These are phyloP conservation scores for Aspergillus cavernicola DNA, from an alignment of 495 filamentous ascomycete species.

Conservation along the genomic window DNA sequence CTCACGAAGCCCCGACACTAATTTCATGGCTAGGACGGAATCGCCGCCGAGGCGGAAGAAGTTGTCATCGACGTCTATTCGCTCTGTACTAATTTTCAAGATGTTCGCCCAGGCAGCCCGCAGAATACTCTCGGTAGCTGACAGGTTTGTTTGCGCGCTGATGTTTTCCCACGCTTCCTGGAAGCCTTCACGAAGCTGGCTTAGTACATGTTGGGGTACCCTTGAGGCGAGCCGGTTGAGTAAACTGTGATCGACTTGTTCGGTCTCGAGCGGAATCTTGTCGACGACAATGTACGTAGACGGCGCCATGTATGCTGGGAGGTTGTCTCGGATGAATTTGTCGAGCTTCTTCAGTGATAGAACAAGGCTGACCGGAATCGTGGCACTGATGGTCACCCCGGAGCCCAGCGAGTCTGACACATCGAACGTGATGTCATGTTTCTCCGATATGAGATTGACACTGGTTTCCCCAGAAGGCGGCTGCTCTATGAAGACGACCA, in stretches of 20 bases:
- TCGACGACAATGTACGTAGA: constrained; percentile 33
- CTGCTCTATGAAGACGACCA: constrained; percentile 31
- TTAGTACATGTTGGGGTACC: constrained; percentile 20
- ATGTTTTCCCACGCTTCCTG: constrained; percentile 23
- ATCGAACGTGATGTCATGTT: constrained; percentile 18
- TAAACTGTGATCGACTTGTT: constrained; percentile 21
- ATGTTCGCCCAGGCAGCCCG: constrained; percentile 44
- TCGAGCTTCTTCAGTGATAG: constrained; percentile 29
- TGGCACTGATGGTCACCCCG: constrained; percentile 14
- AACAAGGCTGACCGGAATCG: constrained; percentile 21
- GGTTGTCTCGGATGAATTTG: constrained; percentile 33
- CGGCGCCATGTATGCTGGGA: constrained; percentile 42
- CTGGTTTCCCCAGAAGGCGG: constrained; percentile 16
- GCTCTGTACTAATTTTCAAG: constrained; percentile 30
- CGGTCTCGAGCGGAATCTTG: constrained; percentile 21
- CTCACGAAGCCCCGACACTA: constrained; percentile 34
- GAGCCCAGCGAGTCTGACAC: background rate
- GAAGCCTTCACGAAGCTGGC: constrained; percentile 21
- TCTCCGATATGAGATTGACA: constrained; percentile 20
- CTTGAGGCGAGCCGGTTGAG: constrained; percentile 26
- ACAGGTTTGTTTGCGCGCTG: constrained; percentile 21
- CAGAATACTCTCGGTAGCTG: constrained; percentile 35
- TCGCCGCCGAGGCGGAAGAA: constrained; percentile 48
- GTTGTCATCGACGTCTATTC: constrained; percentile 43
- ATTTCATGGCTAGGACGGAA: constrained; percentile 45